phyloP scores from a whole-genome alignment of 371 early-diverging fungal species.

The Zychaea mexicana region DNA sequence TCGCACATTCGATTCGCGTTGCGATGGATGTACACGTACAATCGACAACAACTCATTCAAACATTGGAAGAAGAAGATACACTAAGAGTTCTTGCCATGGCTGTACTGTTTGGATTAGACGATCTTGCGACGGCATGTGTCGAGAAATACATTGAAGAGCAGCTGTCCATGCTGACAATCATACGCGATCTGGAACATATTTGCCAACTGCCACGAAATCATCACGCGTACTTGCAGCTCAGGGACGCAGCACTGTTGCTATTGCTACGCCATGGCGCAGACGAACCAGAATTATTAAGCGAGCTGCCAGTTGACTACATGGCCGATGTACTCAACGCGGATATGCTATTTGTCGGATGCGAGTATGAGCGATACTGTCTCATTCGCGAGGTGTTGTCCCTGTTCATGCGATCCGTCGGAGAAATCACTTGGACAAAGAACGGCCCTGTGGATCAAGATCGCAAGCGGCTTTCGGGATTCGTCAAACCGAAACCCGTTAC shows the following conservation, averaged over 20 bases:
- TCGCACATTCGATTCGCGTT: slow-evolving; percentile 46
- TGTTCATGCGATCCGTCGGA: slow-evolving; percentile 48
- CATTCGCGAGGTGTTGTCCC: slow-evolving; percentile 30
- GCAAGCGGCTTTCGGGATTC: slow-evolving; percentile 47
- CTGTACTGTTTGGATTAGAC: slow-evolving; percentile 40
- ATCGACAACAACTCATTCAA: slow-evolving; percentile 22
- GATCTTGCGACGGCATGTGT: slow-evolving; percentile 42
- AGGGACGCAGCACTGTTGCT: slow-evolving; percentile 43
- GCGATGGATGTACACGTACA: slow-evolving; percentile 39
- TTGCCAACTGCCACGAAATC: slow-evolving; percentile 41
- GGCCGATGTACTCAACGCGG: slow-evolving; percentile 50
- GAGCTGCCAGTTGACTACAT: slow-evolving; percentile 47
- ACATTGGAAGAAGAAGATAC: slow-evolving; percentile 35
- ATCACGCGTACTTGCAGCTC: slow-evolving; percentile 34
- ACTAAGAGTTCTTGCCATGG: slow-evolving; percentile 33
- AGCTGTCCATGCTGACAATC: slow-evolving; percentile 37
- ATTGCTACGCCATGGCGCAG: slow-evolving; percentile 41
- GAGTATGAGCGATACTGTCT: slow-evolving; percentile 47
- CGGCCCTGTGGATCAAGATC: slow-evolving; percentile 44
- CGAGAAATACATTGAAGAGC: slow-evolving; percentile 30
- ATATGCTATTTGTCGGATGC: slow-evolving; percentile 35
- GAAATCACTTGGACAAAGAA: slow-evolving; percentile 41
- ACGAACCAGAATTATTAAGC: slow-evolving; percentile 31
- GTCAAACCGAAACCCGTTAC: slow-evolving; percentile 13
- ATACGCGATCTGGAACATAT: slow-evolving; percentile 48